Conservation (phyloP, 345 rosid genomes). For the Eucalyptus erythrocorys region DNA sequence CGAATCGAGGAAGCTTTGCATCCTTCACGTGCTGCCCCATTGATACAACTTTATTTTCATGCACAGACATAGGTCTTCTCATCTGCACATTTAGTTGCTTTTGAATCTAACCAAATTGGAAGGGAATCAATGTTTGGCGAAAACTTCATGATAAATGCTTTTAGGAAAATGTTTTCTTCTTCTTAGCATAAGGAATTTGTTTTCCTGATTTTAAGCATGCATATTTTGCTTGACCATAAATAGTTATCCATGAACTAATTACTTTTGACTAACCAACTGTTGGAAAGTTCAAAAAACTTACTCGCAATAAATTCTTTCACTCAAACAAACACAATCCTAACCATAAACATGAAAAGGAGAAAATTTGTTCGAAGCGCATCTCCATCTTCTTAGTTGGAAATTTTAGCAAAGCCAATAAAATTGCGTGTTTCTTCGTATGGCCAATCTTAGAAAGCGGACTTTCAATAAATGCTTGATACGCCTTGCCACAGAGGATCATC, state of each 20-base stretch:
- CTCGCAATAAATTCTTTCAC: fast-evolving
- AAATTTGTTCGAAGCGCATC: too few species aligned
- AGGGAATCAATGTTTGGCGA: neutral
- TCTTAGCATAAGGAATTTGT: neutral
- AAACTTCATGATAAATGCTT: neutral
- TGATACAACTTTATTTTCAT: neutral
- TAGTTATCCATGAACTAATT: neutral
- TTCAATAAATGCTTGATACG: neutral
- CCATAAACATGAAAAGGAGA: neutral
- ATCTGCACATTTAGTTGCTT: neutral
- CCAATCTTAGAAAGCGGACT: neutral
- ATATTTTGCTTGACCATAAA: neutral
- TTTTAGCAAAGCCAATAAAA: neutral
- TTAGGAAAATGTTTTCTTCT: neutral
- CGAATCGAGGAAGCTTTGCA: neutral
- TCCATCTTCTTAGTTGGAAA: neutral
- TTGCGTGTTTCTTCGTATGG: neutral
- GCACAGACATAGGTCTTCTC: neutral
- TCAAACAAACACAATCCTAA: neutral
- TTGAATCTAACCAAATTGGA: neutral
- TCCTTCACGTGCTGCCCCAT: neutral
- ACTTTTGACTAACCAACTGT: fast-evolving
- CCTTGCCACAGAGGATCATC: neutral
- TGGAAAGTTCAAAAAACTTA: neutral
- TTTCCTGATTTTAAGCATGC: neutral